Base-by-base conservation (phyloP, 148 eudicot genomes). In the Rhododendron williamsianum region DNA sequence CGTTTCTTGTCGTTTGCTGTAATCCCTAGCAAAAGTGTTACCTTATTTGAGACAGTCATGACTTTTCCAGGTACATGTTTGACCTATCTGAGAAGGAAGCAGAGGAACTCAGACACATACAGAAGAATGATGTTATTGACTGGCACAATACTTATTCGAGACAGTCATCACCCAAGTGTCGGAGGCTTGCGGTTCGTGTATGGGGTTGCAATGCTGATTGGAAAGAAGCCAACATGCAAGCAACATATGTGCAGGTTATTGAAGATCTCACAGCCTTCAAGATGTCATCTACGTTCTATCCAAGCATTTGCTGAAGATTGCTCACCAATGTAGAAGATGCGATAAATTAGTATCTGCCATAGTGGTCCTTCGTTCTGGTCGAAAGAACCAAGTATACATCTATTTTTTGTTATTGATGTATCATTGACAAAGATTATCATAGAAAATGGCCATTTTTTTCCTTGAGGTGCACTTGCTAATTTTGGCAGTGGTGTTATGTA, bases 131-230 rank as follows among this genome's bases (percentile, higher is more conserved):
- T 54, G 78, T 96, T 38, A 86, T 90, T 23, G 89, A 93, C 82
- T 96, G 99, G 99, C 94, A 86, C 54, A 88, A 85, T 58, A 91
- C 90, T 78, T 96, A 94, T 81, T 85, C 94, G 83, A 87, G 85
- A 84, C 89, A 84, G 78, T 25, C 91, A 43, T 96, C 97, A 60
- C 91, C 93, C 19, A 93, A 91, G 87, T 92, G 98, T 82, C 91
- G 97, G 88, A 93, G 95, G 87, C 94, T 96, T 87, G 92, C 98
- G 12, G 78, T 93, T 83, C 91, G 95, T 30, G 89, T 96, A 41
- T 94, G 99, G 99, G 98, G 99, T 46, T 96, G 98, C 86, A 88
- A 94, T 85, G 90, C 97, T 12, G 93, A 92, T 81, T 84, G 76
- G 87, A 91, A 88, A 84, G 92, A 89, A 45, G 87, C 87, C 60